Evolutionary conservation across 352 stramenopile genomes (phyloP).

Genomic region (Phytopythium delawarense): DNA sequence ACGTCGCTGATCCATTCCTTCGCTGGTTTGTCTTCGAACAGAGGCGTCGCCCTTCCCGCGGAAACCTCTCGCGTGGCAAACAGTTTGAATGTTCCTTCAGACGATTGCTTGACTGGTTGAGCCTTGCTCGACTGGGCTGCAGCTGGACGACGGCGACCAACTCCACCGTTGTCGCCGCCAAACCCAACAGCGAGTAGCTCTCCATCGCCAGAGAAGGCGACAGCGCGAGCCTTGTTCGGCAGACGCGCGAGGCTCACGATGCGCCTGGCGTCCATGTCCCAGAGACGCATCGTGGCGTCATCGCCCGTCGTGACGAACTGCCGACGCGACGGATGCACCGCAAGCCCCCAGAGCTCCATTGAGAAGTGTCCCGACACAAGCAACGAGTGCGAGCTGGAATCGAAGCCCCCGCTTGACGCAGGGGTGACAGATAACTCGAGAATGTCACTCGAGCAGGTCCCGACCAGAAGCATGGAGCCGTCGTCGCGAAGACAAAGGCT

Average conservation of each 20-base stretch:
- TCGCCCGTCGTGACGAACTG: slow-evolving; percentile 76
- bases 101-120: slow-evolving; percentile 22
- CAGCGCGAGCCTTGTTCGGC: slow-evolving; percentile 58
- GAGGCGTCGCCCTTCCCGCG: slow-evolving; percentile 1
- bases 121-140: not conserved
- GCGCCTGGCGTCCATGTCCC: slow-evolving; percentile 65
- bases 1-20: slow-evolving; percentile 81
- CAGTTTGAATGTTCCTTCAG: slow-evolving; percentile 48
- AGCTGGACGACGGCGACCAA: slow-evolving; percentile 27
- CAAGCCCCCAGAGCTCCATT: slow-evolving; percentile 79
- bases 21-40: slow-evolving; percentile 56
- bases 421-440: slow-evolving; percentile 55
- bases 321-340: slow-evolving; percentile 55
- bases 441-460: slow-evolving; percentile 87
- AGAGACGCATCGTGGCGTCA: slow-evolving; percentile 78
- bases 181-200: slow-evolving; percentile 80
- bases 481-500: slow-evolving; percentile 42
- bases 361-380: slow-evolving; percentile 66
- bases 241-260: slow-evolving; percentile 34
- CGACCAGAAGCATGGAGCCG: slow-evolving; percentile 61
- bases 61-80: slow-evolving; percentile 15
- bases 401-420: slow-evolving; percentile 16
- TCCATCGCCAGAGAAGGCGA: slow-evolving; percentile 85
- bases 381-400: slow-evolving; percentile 25
- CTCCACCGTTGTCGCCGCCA: slow-evolving; percentile 47